Evolutionary conservation across 768 basidiomycete genomes (phyloP).

Genomic region (Tulasnella sp.): DNA sequence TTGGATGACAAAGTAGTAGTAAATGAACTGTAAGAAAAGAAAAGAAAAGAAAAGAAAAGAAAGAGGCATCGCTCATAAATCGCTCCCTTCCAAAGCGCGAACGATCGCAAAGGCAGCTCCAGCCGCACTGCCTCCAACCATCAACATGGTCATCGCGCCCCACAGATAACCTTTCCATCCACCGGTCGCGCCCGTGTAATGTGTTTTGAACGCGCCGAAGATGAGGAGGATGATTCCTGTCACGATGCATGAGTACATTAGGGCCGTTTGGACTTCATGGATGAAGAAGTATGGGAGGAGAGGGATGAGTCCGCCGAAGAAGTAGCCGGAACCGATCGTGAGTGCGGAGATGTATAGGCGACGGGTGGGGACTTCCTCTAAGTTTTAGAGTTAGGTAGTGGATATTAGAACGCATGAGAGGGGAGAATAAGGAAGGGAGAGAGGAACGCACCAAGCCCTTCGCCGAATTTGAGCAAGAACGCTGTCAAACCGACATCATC

Average conservation of each 20-base stretch:
- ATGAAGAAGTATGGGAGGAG: constrained; percentile 90
- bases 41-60: too few species aligned
- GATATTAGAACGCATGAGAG: background rate
- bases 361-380: constrained; percentile 78
- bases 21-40: too few species aligned
- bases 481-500: constrained; percentile 79
- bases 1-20: too few species aligned
- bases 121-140: constrained; percentile 86
- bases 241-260: constrained; percentile 38
- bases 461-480: constrained; percentile 94
- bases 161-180: constrained; percentile 62
- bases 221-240: constrained; percentile 79
- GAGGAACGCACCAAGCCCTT: constrained; percentile 58
- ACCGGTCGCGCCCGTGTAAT: constrained; percentile 69
- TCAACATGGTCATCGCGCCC: constrained; percentile 76
- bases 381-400: constrained; percentile 6
- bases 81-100: constrained; percentile 33
- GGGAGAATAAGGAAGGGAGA: background rate
- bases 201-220: constrained; percentile 86
- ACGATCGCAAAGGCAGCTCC: constrained; percentile 58
- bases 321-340: constrained; percentile 92
- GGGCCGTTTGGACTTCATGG: constrained; percentile 42
- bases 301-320: constrained; percentile 86
- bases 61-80: too few species aligned
- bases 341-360: constrained; percentile 84